Evolutionary conservation across 192 early-diverging fungal genomes (phyloP).

Genomic region (Podila epigama): DNA sequence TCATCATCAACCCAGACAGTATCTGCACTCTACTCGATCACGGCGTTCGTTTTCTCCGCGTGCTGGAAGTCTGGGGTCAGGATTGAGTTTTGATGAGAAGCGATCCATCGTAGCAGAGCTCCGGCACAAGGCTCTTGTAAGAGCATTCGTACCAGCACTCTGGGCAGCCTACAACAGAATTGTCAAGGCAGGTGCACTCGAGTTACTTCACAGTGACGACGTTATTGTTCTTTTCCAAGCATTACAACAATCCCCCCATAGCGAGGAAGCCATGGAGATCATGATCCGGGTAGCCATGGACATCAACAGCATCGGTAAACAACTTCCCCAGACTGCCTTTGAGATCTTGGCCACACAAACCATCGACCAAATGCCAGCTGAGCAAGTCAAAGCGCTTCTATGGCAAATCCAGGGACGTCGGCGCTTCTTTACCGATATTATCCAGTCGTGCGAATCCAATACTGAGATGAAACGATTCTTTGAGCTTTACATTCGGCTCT

Average conservation of each 20-base stretch:
- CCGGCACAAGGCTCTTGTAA: conserved; percentile 26
- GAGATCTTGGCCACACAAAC: conserved; percentile 20
- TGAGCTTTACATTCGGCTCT: conserved; percentile 15
- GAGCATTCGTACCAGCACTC: conserved; percentile 4
- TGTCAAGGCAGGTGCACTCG: conserved; percentile 7
- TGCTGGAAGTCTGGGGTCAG: not conserved
- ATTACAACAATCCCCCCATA: conserved; percentile 8
- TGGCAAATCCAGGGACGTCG: conserved; percentile 45
- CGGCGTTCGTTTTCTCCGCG: conserved; percentile 7
- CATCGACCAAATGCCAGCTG: conserved; percentile 19
- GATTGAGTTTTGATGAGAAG: conserved; percentile 2
- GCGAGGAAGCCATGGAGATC: conserved; percentile 41
- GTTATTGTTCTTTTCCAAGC: conserved; percentile 18
- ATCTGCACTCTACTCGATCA: conserved; percentile 4
- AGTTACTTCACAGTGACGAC: conserved; percentile 19
- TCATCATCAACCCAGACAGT: not conserved
- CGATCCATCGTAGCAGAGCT: conserved; percentile 14
- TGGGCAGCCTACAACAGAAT: conserved; percentile 26
- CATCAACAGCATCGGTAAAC: conserved; percentile 33
- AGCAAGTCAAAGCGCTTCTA: conserved; percentile 25
- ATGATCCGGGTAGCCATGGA: conserved; percentile 43
- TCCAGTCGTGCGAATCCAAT: conserved; percentile 35
- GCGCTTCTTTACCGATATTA: conserved; percentile 32
- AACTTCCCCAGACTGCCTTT: conserved; percentile 38
- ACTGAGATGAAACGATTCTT: conserved; percentile 26